Conservation (phyloP, 1,284 basidiomycete species). For the Tylopilus sp. region DNA sequence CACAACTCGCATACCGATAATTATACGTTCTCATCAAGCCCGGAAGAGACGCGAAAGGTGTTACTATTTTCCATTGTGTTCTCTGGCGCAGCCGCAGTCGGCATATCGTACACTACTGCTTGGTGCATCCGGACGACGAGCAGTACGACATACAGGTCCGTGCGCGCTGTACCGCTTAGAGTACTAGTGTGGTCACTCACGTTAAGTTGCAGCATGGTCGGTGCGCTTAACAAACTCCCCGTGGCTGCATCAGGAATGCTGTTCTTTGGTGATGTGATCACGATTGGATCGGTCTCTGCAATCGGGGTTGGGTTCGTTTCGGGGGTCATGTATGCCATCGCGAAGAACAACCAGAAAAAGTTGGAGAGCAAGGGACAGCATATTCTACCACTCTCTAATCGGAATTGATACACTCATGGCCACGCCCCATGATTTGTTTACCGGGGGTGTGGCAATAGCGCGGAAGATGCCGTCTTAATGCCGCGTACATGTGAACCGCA, state of each 20-base stretch:
- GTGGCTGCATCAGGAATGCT: conserved; percentile 95
- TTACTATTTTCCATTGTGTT: conserved; percentile 88
- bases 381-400: conserved; percentile 56
- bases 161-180: neutral
- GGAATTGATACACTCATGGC: conserved; percentile 41
- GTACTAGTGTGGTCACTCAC: conserved; percentile 10
- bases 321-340: conserved; percentile 83
- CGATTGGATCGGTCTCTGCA: conserved; percentile 82
- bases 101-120: conserved; percentile 97
- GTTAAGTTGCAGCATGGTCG: conserved; percentile 79
- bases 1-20: conserved; percentile 7
- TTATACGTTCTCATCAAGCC: conserved; percentile 47
- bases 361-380: conserved; percentile 46
- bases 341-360: conserved; percentile 85
- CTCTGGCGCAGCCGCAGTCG: conserved; percentile 94
- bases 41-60: conserved; percentile 72
- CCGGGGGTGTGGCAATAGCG: conserved; percentile 1
- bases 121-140: conserved; percentile 97
- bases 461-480: conserved; percentile 19
- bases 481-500: conserved; percentile 16
- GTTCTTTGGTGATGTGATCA: conserved; percentile 90
- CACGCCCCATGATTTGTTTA: conserved; percentile 8
- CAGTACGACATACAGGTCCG: conserved; percentile 92
- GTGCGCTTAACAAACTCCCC: conserved; percentile 96
- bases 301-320: conserved; percentile 89